These are phyloP conservation scores for Colletotrichum caudatum DNA, from an alignment of 2,329 filamentous ascomycete species.

Conservation along the genomic window DNA sequence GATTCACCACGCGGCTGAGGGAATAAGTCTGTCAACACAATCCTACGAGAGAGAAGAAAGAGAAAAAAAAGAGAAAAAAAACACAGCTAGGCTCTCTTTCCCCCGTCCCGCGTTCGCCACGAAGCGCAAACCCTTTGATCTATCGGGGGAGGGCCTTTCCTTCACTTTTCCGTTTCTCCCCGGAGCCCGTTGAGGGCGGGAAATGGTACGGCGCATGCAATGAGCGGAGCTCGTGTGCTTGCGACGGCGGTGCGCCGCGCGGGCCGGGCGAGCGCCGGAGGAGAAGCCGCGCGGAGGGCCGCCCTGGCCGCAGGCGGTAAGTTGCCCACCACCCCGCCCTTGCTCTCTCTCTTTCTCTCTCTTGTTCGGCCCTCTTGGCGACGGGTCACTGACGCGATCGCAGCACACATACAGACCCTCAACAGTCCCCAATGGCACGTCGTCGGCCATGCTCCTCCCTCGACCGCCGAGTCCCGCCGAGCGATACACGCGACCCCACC, in stretches of 20 bases:
- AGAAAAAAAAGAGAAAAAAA: background rate
- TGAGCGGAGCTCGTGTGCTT: conserved; percentile 48
- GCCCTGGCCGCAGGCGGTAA: conserved; percentile 14
- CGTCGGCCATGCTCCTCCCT: conserved; percentile 2
- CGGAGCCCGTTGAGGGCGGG: background rate
- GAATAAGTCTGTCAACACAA: too few relatives aligned
- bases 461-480: conserved; percentile 16
- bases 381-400: conserved; percentile 4
- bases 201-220: conserved; percentile 44
- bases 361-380: background rate
- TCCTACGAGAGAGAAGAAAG: too few relatives aligned
- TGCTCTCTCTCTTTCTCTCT: background rate
- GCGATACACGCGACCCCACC: conserved; percentile 24
- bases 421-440: conserved; percentile 3
- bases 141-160: background rate
- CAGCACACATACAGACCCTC: background rate
- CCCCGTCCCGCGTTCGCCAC: background rate
- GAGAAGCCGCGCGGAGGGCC: background rate
- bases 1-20: background rate
- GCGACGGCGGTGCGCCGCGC: conserved; percentile 29
- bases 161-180: background rate
- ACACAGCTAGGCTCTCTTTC: too few relatives aligned
- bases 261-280: conserved; percentile 14
- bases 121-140: background rate
- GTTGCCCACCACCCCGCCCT: background rate